Base-by-base conservation (phyloP, 2,329 filamentous ascomycete genomes). In the Aspergillus ochraceus region DNA sequence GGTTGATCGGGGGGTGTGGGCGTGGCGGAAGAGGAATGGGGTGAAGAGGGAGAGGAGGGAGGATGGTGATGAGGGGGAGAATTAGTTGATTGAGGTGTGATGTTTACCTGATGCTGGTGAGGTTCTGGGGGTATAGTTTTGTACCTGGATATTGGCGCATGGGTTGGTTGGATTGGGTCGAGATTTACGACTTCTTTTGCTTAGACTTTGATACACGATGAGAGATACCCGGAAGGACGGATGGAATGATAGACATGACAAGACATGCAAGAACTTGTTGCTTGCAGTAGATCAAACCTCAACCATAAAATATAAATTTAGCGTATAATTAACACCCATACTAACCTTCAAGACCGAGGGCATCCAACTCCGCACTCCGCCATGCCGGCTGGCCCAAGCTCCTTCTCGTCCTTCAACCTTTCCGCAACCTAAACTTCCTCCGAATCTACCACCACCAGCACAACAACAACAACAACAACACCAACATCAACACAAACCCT, bases 21-120 rank as follows among this genome's bases (percentile, higher is more conserved):
- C 89, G 69, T 98, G 95, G 94, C 85, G 94, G 70, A 87, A 84
- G 76, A 84, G 89, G 70, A 87, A 86, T 72, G 86, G 84, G 22
- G 83, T 79, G 42, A 73, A 72, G 58, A 55, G 52, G 54, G 30
- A 29, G 47, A 58, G 22, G 61, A n/a, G 20, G 4, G 66, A 61
- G 32, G 61, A 60, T 39, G 60, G 55, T 49, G 55, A 58, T 3
- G 61, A 26, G 1, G 60, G 60, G 45, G 62, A 60, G 32, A 61
- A 62, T 36, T 47, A 46, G 52, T 22, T 42, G 24, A 55, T 32
- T 52, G n/a, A 39, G 49, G 30, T 53, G 53, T 32, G 30, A 32
- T 32, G 30, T 32, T 32, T 9, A n/a, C n/a, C 3, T 32, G 30
- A 6, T 32, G 4, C 9, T 10, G 30, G 3, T 24, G n/a, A n/a